Evolutionary conservation across 306 rosid species (phyloP).

Genomic region (Medicago arabica): DNA sequence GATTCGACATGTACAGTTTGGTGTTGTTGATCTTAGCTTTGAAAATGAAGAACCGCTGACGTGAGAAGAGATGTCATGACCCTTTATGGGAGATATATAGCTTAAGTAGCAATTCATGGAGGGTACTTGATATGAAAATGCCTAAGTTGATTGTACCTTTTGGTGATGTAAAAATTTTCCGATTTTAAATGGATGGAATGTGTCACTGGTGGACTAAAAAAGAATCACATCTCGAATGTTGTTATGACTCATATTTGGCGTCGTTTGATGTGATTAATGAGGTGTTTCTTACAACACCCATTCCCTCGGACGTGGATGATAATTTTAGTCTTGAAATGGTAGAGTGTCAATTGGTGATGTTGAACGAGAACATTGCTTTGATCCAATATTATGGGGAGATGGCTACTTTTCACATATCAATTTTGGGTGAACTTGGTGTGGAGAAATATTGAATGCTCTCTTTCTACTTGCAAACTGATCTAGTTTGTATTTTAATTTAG

Average conservation of each 20-base stretch:
- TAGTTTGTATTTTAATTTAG: background rate
- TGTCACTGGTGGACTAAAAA: background rate
- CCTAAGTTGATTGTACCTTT: background rate
- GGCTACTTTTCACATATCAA: too few relatives aligned
- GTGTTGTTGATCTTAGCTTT: background rate
- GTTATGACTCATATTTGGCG: background rate
- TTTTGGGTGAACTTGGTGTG: background rate
- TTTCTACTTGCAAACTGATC: background rate
- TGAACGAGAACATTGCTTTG: too few relatives aligned
- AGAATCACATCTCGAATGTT: background rate
- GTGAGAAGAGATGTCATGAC: background rate
- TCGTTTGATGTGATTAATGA: background rate
- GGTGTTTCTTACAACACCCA: background rate
- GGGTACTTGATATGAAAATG: background rate
- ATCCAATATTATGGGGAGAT: too few relatives aligned
- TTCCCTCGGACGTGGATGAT: background rate
- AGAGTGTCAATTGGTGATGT: too few relatives aligned
- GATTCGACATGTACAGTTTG: background rate
- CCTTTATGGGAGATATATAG: constrained; percentile 9
- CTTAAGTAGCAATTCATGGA: background rate
- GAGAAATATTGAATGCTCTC: background rate
- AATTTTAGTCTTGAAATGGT: background rate
- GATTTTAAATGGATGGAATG: background rate
- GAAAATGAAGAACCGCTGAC: background rate
- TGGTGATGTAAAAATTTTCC: background rate